phyloP scores from a whole-genome alignment of 306 rosid species.

The Citrullus colocynthis region DNA sequence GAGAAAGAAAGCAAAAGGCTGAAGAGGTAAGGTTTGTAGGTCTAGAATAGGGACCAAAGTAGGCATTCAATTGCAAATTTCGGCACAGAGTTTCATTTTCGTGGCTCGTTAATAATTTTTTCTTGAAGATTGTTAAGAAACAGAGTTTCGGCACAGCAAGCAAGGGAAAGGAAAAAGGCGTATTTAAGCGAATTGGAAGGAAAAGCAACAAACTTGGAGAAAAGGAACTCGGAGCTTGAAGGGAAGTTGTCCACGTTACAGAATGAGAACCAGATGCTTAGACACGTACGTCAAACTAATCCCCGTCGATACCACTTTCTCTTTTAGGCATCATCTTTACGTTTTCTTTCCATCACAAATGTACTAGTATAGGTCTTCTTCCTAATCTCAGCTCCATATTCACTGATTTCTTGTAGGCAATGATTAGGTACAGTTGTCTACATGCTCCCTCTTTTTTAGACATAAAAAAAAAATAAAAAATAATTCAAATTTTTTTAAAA shows the following conservation, averaged over 20 bases:
- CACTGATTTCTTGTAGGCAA: too few relatives aligned
- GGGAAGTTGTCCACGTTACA: slow-evolving; percentile 81
- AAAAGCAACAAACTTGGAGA: slow-evolving; percentile 60
- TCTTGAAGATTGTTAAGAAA: slow-evolving; percentile 63
- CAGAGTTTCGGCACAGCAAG: slow-evolving; percentile 97
- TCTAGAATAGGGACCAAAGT: background rate
- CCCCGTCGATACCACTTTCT: background rate
- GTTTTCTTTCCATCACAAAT: too few relatives aligned
- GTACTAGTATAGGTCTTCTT: too few relatives aligned
- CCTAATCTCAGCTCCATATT: too few relatives aligned
- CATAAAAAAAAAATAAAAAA: too few relatives aligned
- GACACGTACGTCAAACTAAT: slow-evolving; percentile 48
- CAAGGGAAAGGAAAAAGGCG: slow-evolving; percentile 94
- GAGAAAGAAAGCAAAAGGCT: slow-evolving; percentile 85
- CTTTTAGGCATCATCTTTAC: background rate
- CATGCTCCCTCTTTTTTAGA: too few relatives aligned
- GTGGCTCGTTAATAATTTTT: background rate
- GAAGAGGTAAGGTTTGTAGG: slow-evolving; percentile 43
- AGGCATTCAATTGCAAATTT: background rate
- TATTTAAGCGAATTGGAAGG: slow-evolving; percentile 75
- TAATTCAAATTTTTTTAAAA: too few relatives aligned
- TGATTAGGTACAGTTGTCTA: too few relatives aligned
- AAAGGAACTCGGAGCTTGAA: slow-evolving; percentile 69
- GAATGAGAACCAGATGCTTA: slow-evolving; percentile 97
- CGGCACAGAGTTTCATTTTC: slow-evolving; percentile 5